These are phyloP conservation scores for Thielaviopsis punctulata DNA, from an alignment of 2,329 filamentous ascomycete genomes.

Conservation along the genomic window DNA sequence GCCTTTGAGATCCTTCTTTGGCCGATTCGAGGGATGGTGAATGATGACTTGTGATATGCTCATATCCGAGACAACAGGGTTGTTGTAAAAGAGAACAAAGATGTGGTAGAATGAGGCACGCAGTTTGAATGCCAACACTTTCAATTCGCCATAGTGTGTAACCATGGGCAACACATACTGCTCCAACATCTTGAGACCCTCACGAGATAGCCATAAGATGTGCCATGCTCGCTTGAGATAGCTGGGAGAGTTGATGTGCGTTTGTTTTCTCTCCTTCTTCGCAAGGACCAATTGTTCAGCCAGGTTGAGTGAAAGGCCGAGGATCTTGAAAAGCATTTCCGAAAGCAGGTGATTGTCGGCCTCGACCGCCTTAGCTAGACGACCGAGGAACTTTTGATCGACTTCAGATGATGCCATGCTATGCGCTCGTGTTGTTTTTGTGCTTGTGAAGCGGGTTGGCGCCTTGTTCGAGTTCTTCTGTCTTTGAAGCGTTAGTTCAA, in stretches of 20 bases:
- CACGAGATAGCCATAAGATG: conserved; percentile 88
- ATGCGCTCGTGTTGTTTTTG: neutral
- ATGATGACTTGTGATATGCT: conserved; percentile 28
- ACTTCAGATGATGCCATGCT: conserved; percentile 90
- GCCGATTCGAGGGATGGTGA: conserved; percentile 18
- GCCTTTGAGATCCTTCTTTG: conserved; percentile 26
- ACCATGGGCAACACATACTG: conserved; percentile 76
- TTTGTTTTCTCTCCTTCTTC: conserved; percentile 66
- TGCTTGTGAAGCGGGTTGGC: neutral
- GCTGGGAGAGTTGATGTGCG: conserved; percentile 59
- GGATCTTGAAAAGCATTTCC: conserved; percentile 71
- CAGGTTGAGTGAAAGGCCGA: conserved; percentile 78
- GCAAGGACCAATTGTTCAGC: conserved; percentile 70
- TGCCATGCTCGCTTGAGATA: conserved; percentile 69
- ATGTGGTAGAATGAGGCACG: conserved; percentile 92
- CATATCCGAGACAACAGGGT: conserved; percentile 54
- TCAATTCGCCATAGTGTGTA: conserved; percentile 61
- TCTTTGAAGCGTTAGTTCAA: neutral
- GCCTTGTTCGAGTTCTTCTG: neutral
- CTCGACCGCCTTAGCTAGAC: conserved; percentile 65
- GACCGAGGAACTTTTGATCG: conserved; percentile 91
- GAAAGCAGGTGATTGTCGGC: conserved; percentile 64
- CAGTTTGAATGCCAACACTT: conserved; percentile 80
- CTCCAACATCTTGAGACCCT: conserved; percentile 77
- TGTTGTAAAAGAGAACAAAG: conserved; percentile 90